Conservation (phyloP, 225 moss, liverwort and hornwort genomes). For the Neckera pumila region DNA sequence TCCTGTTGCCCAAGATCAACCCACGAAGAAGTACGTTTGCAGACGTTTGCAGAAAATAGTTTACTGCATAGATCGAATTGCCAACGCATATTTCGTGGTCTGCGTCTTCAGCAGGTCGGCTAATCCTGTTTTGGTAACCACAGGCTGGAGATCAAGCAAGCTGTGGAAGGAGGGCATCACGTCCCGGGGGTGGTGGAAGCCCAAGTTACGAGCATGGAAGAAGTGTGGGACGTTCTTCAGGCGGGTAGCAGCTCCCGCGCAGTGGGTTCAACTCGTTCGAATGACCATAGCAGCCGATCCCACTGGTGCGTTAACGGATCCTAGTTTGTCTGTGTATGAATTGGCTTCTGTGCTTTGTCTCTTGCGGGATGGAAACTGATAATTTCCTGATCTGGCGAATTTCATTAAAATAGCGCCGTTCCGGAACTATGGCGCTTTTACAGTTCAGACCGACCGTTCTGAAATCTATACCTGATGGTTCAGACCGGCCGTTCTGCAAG, state of each 20-base stretch:
- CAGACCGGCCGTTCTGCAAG: too few species aligned
- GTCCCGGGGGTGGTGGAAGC: conserved; percentile 89
- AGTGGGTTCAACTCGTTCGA: conserved; percentile 82
- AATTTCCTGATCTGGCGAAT: background rate
- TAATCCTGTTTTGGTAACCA: background rate
- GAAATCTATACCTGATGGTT: too few species aligned
- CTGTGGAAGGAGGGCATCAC: conserved; percentile 86
- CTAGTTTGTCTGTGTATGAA: background rate
- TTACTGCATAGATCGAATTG: background rate
- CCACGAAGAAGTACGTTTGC: conserved; percentile 51
- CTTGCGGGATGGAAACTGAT: background rate
- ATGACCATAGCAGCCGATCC: conserved; percentile 94
- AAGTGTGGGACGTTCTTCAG: conserved; percentile 92
- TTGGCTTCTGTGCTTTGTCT: background rate
- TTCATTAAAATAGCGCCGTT: too few species aligned
- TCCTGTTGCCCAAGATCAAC: conserved; percentile 45
- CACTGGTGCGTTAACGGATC: conserved; percentile 47
- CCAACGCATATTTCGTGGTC: background rate
- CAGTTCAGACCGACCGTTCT: too few species aligned
- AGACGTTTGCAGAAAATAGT: background rate
- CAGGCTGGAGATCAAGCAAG: conserved; percentile 93
- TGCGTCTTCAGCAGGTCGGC: background rate
- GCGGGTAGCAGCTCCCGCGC: conserved; percentile 82
- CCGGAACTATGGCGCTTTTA: too few species aligned
- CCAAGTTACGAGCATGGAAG: conserved; percentile 58